Percentiles rank a stretch among this genome's conserved stretches.
phyloP scores from a whole-genome alignment of 306 rosid species.

The Comarum palustre region DNA sequence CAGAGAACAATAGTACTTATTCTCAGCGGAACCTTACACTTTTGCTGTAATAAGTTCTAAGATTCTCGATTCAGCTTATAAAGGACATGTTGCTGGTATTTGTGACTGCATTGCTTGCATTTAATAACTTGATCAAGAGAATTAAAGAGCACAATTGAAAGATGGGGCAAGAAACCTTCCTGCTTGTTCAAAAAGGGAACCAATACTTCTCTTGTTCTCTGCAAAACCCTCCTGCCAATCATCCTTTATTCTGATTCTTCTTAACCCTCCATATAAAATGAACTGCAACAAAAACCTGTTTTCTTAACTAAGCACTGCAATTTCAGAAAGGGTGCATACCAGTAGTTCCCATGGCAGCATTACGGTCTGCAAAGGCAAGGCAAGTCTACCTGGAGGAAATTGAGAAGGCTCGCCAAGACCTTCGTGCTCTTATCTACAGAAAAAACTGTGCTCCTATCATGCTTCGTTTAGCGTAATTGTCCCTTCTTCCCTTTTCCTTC shows the following conservation, averaged over 20 bases:
- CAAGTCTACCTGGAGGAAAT: constrained; percentile 48
- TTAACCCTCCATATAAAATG: not conserved
- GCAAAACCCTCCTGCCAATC: not conserved
- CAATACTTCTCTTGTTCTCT: constrained; percentile 18
- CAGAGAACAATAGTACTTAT: constrained; percentile 1
- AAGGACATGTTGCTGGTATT: not conserved
- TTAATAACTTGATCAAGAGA: not conserved
- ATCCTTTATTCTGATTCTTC: constrained; percentile 6
- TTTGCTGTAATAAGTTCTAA: constrained; percentile 5
- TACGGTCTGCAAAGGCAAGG: not conserved
- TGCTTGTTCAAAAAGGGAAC: not conserved
- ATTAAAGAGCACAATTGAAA: not conserved
- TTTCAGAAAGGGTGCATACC: not conserved
- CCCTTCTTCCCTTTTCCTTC: not conserved
- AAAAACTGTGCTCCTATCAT: constrained; percentile 70
- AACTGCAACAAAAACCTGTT: not conserved
- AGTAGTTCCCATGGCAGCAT: constrained; percentile 21
- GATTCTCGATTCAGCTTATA: constrained; percentile 15
- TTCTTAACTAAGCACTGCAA: not conserved
- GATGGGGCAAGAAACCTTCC: not conserved
- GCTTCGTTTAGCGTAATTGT: constrained; percentile 83
- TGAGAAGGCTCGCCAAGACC: constrained; percentile 64
- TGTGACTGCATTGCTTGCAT: not conserved
- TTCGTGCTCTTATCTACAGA: constrained; percentile 64
- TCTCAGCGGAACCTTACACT: not conserved